phyloP scores from a whole-genome alignment of 345 rosid species.

The Heritiera fomes region DNA sequence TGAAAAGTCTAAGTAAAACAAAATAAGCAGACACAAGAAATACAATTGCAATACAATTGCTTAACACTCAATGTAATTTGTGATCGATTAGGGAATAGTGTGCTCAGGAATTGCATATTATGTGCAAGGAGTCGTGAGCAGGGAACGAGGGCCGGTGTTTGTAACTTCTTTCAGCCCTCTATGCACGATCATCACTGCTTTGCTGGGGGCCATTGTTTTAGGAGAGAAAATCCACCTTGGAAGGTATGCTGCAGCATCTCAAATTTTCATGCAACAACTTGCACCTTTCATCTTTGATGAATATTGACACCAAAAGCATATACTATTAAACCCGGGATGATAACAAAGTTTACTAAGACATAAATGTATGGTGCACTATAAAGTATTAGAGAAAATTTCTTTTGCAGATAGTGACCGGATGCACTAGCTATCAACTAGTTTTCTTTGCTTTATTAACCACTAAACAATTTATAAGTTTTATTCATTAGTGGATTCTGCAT shows the following conservation, averaged over 20 bases:
- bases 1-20: neutral
- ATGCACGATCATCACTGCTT: slow-evolving; percentile 82
- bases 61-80: neutral
- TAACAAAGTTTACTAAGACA: neutral
- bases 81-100: slow-evolving; percentile 62
- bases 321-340: neutral
- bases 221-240: slow-evolving; percentile 80
- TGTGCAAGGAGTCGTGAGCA: slow-evolving; percentile 73
- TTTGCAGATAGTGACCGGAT: neutral
- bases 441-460: neutral
- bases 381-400: neutral
- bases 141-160: slow-evolving; percentile 81
- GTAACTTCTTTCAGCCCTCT: slow-evolving; percentile 86
- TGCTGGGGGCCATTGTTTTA: slow-evolving; percentile 60
- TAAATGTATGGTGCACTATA: neutral
- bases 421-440: neutral
- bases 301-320: neutral
- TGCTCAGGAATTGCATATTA: slow-evolving; percentile 92
- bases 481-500: slow-evolving; percentile 13
- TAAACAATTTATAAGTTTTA: neutral
- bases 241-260: slow-evolving; percentile 46
- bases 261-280: neutral
- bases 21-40: neutral
- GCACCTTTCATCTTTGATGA: neutral
- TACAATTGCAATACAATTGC: neutral